Evolutionary conservation across 2,329 filamentous ascomycete species (phyloP), one percentile per base, ranked within the genome.

Genomic region (Ciborinia camelliae): DNA sequence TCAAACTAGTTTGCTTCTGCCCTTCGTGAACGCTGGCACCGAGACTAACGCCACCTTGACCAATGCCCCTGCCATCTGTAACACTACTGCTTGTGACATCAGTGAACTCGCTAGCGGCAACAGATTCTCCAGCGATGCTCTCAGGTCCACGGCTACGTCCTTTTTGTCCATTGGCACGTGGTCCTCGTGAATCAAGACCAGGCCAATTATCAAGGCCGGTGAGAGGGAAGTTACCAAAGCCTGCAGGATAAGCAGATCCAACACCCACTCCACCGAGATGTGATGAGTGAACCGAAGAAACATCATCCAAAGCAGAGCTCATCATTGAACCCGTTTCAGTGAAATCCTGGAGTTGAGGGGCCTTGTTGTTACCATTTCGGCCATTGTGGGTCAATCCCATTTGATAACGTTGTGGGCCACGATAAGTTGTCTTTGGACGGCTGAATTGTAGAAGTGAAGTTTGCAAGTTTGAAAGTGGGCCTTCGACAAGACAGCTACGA

Each of bases 231-330:
- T 89, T 90, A 64, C 92, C 92, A 78, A 99, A 99, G 90, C 97
- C 96, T 23, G 91, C 90, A 20, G 95, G 95, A 76, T 94, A 98
- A 30, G 92, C 91, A 55, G 89, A 88, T 12, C 76, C 83, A 37
- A 96, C 82, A n/a, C 89, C 90, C 43, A 90, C 90, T 45, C 92
- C 92, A 63, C 92, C 92, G 60, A 98, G 86, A 0, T 92, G 89
- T 52, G 92, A 97, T 55, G 92, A 93, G 77, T 98, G 94, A 53
- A 99, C 90, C 2, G 93, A 97, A 10, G 94, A 98, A 48, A 97
- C 92, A 76, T 99, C 95, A 73, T 99, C 95, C 2, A 94, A 92
- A 67, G 99, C 97, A 76, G 96, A 98, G 20, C 94, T 95, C 72
- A 97, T 84, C 75, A 97, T 90, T 3, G 94, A 98, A 51, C 91